A percentile compares a stretch with the other conserved stretches of the same genome.
Evolutionary conservation across 1,139 yeast genomes (phyloP).

Genomic region (Ashbya aceris): DNA sequence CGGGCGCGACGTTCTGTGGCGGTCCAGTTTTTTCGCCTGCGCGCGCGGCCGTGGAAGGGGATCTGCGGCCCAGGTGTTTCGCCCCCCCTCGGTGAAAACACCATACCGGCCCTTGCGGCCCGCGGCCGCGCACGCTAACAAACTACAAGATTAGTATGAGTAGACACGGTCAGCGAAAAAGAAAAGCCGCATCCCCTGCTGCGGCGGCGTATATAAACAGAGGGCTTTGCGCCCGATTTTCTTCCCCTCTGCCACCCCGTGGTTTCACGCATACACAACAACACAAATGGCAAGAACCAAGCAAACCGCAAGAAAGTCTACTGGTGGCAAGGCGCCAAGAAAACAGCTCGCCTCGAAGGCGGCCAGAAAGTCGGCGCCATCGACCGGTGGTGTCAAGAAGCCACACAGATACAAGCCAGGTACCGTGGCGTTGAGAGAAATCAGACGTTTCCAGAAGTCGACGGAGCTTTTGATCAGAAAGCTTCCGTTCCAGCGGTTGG

Average conservation of each 20-base stretch:
- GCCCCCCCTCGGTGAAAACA: not conserved
- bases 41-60: no score
- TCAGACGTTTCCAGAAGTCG: slow-evolving; percentile 98
- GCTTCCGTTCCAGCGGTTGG: slow-evolving; percentile 98
- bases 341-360: slow-evolving; percentile 98
- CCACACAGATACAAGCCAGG: slow-evolving; percentile 99
- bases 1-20: no score
- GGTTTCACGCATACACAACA: not conserved
- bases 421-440: slow-evolving; percentile 99
- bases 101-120: not conserved
- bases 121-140: not conserved
- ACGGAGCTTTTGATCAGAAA: slow-evolving; percentile 95
- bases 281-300: slow-evolving; percentile 88
- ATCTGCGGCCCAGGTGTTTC: not conserved
- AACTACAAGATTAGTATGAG: not conserved
- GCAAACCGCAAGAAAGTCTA: slow-evolving; percentile 97
- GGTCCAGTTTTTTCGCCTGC: no score
- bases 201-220: slow-evolving; percentile 1
- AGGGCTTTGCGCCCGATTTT: not conserved
- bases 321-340: slow-evolving; percentile 99
- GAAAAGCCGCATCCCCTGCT: not conserved
- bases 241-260: not conserved
- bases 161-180: not conserved
- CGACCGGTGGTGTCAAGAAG: slow-evolving; percentile 98
- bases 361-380: slow-evolving; percentile 96